A percentile compares a stretch with the other conserved stretches of the same genome.
Conservation (phyloP, 2,329 filamentous ascomycete genomes). For the Byssothecium circinans region DNA sequence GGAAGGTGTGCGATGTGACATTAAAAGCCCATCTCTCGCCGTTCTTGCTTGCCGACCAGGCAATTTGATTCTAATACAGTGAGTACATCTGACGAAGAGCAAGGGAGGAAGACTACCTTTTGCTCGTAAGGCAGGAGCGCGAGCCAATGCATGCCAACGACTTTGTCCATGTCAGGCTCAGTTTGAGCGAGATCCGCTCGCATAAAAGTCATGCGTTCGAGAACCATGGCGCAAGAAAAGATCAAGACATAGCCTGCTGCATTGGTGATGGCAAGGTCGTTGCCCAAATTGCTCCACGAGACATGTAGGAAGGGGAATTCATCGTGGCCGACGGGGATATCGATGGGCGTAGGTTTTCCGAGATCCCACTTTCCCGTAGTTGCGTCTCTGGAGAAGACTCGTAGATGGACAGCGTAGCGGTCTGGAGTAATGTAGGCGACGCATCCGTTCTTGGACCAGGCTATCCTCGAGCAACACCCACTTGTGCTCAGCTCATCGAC, state of each 20-base stretch:
- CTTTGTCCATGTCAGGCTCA: conserved; percentile 71
- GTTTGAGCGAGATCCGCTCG: conserved; percentile 68
- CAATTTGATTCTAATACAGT: conserved; percentile 35
- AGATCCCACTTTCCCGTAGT: conserved; percentile 74
- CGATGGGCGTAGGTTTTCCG: conserved; percentile 69
- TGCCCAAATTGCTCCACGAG: conserved; percentile 74
- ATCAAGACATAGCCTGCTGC: conserved; percentile 75
- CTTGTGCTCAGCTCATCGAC: conserved; percentile 74
- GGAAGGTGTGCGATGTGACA: conserved; percentile 64
- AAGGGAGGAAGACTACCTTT: conserved; percentile 28
- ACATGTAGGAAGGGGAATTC: conserved; percentile 75
- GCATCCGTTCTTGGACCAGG: conserved; percentile 85
- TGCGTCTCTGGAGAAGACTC: conserved; percentile 69
- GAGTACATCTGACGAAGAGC: conserved; percentile 4
- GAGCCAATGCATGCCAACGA: conserved; percentile 89
- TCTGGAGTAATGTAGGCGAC: conserved; percentile 79
- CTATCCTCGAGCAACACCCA: conserved; percentile 78
- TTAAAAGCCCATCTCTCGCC: conserved; percentile 67
- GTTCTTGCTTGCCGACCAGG: conserved; percentile 44
- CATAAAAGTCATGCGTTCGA: conserved; percentile 70
- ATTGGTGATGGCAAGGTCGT: conserved; percentile 84
- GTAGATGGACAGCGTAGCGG: conserved; percentile 70
- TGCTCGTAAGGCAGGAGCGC: conserved; percentile 46
- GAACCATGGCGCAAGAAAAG: conserved; percentile 67
- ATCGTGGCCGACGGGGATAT: conserved; percentile 62